A percentile compares a stretch with the other conserved stretches of the same genome.
These are phyloP conservation scores for Fusarium annulatum DNA, from an alignment of 2,329 filamentous ascomycete genomes.

Conservation along the genomic window DNA sequence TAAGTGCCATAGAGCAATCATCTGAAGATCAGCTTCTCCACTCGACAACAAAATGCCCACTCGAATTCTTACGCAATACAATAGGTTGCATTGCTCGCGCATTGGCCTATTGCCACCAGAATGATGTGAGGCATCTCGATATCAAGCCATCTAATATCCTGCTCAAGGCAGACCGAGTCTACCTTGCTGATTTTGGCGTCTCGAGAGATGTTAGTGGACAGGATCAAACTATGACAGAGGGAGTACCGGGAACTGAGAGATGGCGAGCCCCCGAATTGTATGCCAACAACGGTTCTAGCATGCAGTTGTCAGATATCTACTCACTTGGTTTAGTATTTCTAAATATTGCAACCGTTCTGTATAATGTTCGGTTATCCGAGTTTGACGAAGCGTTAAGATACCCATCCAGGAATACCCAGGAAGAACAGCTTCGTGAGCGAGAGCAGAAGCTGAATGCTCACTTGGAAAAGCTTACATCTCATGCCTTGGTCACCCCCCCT, in stretches of 20 bases:
- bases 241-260: slow-evolving; percentile 54
- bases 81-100: slow-evolving; percentile 59
- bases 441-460: slow-evolving; percentile 51
- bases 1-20: slow-evolving; percentile 50
- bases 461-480: slow-evolving; percentile 48
- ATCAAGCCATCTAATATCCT: slow-evolving; percentile 62
- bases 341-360: slow-evolving; percentile 57
- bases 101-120: slow-evolving; percentile 55
- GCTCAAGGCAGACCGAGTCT: slow-evolving; percentile 57
- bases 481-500: slow-evolving; percentile 50
- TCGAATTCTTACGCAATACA: slow-evolving; percentile 56
- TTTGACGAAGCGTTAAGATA: slow-evolving; percentile 55
- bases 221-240: slow-evolving; percentile 58
- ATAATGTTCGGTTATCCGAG: slow-evolving; percentile 52
- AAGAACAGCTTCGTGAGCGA: slow-evolving; percentile 48
- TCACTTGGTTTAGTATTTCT: slow-evolving; percentile 60
- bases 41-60: slow-evolving; percentile 48
- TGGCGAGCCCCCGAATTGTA: slow-evolving; percentile 60
- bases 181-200: slow-evolving; percentile 62
- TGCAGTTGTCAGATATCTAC: slow-evolving; percentile 61
- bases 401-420: slow-evolving; percentile 39
- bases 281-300: slow-evolving; percentile 52
- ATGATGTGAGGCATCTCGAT: slow-evolving; percentile 58
- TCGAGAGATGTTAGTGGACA: slow-evolving; percentile 58
- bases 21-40: slow-evolving; percentile 35